Base-by-base conservation (phyloP, 208 protist species). In the Wallacemonas sp. region DNA sequence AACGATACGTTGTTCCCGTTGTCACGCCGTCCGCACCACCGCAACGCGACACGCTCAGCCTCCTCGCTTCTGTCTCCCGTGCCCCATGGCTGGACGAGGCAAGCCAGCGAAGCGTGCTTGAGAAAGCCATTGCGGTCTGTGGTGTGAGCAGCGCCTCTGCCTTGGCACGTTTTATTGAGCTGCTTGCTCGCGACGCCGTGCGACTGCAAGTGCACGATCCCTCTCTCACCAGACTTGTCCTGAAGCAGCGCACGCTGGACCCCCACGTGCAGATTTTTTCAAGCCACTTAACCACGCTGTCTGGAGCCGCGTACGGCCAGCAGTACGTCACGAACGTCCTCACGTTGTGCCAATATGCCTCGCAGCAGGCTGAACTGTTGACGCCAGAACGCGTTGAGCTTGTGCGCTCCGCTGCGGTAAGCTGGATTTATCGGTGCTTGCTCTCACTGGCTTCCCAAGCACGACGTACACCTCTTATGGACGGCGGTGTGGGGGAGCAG, bases 181-280 rank as follows among this genome's bases (percentile, higher is more conserved):
- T 83, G 15, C 58, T 89, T 39, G 65, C 78, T 0, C 68, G 69
- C 2, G 34, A 71, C 3, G 76, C 79, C 2, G 72, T 66, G 1
- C 36, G 65, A 30, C 53, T 76, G 38, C 15, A 45, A 15, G 54
- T 79, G 17, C 33, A 68, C 6, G 68, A 63, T 5, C n/a, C 59
- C 15, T 76, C 69, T 17, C 34, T 76, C 45, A 66, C 70, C 1
- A 52, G 63, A 19, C 52, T 76, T 10, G 37, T 92, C n/a, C 57
- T 83, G 13, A 76, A 73, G 39, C 58, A 85, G 19, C 68, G 73
- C 19, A 71, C 34, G 13, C 52, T 91, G 3, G 60, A 74, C 30
- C 60, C 65, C 3, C 39, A 44, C 37, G 46, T 44, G 17, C 33
- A 39, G 21, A 19, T 57, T 9, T 57, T 57, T n/a, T 34, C 29